A percentile compares a stretch with the other conserved stretches of the same genome.
These are phyloP conservation scores for Lotus japonicus DNA, from an alignment of 306 rosid species.

Conservation along the genomic window DNA sequence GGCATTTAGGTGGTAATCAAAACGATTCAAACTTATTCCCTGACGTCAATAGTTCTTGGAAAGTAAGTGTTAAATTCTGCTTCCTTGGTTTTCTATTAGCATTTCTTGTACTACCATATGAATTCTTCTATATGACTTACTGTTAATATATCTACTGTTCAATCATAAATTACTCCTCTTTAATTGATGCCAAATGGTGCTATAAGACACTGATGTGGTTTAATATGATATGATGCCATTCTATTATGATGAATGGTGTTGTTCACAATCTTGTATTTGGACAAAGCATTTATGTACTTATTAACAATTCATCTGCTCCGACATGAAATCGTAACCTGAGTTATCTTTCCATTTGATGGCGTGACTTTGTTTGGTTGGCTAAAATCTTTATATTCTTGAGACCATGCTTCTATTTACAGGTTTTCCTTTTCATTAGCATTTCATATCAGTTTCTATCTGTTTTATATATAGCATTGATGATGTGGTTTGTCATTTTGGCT, in stretches of 20 bases:
- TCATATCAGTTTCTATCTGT: neutral
- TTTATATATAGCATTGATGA: neutral
- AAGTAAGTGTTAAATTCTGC: slow-evolving; percentile 46
- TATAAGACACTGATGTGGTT: neutral
- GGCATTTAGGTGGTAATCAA: slow-evolving; percentile 64
- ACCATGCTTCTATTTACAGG: neutral
- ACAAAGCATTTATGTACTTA: no score
- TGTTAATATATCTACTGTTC: neutral
- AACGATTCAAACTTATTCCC: slow-evolving; percentile 67
- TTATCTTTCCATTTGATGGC: neutral
- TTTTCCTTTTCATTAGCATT: neutral
- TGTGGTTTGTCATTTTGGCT: neutral
- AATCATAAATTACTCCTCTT: neutral
- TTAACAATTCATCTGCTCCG: neutral
- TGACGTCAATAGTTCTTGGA: slow-evolving; percentile 82
- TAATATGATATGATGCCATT: neutral
- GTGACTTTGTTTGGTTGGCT: neutral
- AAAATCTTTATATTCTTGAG: neutral
- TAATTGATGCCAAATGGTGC: neutral
- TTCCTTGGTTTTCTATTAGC: neutral
- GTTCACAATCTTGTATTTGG: neutral
- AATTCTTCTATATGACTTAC: neutral
- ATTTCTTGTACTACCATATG: neutral
- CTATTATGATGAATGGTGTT: neutral
- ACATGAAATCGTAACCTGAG: neutral